Evolutionary conservation across 768 basidiomycete genomes (phyloP), one percentile per base, ranked within the genome.

Genomic region (Pisolithus microcarpus): DNA sequence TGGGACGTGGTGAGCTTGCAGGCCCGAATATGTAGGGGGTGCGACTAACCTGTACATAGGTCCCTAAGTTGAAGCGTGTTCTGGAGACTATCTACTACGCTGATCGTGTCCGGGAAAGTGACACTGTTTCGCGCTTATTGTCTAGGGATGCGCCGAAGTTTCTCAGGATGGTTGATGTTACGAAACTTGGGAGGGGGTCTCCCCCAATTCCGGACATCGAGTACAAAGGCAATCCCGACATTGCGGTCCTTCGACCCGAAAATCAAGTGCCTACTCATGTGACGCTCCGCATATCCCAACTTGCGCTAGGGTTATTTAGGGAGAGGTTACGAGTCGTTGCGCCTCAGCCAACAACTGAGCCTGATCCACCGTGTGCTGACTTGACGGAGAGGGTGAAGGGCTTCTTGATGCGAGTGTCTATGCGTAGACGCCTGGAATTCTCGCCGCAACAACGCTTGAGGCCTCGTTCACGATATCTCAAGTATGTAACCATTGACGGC

Each of bases 241-340:
- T 77, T 4, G 75, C 72, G 1, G 78, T 85, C 2, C 69, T 87
- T 16, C 77, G 72, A 21, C 62, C 72, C 0, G 78, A 80, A 54
- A 74, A 76, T 28, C 79, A 80, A 56, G 75, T 64, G 16, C 65
- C 69, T 5, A 87, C 85, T 0, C 77, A 78, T 43, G 84, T 89
- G 7, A 87, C 85, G 0, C 79, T 79, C 0, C 69, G 72, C 18
- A 80, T 89, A 40, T 74, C 72, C 5, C 58, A 65, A 8, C 63
- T 87, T 7, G 78, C 83, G 0, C 30, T 60, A 7, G 74, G 75
- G 0, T 70, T 77, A 0, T 81, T 87, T 46, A 71, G 70, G 21
- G 85, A 85, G 53, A 64, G 67, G 1, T 62, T 88, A 4, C 52
- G 65, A 7, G 76, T 87, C 1, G 64, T 87, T 7, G 87, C 79